Evolutionary conservation across 352 stramenopile genomes (phyloP), one percentile per base, ranked within the genome.

Genomic region (Pythium rishiriense): DNA sequence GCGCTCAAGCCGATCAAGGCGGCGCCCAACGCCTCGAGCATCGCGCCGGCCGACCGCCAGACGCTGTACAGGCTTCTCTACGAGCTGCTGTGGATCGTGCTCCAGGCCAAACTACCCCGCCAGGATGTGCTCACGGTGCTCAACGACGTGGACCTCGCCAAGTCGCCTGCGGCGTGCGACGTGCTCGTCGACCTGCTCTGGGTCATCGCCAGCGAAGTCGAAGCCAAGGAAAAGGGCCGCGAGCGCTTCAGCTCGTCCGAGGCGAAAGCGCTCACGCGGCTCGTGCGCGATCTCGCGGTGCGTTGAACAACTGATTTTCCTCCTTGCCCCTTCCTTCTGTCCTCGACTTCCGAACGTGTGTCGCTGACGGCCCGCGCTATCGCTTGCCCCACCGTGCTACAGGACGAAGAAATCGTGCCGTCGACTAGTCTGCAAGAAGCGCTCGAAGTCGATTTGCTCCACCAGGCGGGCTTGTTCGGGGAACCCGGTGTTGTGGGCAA

Each of bases 151-250:
- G 66, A 87, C 35, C 43, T 94, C 73, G 78, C 22, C 57, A 70
- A 74, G 51, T 68, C 57, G 8, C 28, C 61, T 0, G 68, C 73
- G 29, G 76, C 70, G 15, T 82, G 76, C 42, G 76, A 89, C 69
- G 64, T 87, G 42, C 66, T 94, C 51, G 77, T 77, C 11, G 85
- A 94, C 62, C 59, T 94, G 28, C 53, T 92, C 8, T 94, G 83
- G 85, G 75, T 91, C 45, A 76, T 91, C 21, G 72, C 71, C 61
- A 90, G 90, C 45, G 83, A 94, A 58, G 78, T 94, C n/a, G 85
- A 92, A 65, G 70, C 68, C 35, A 86, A 72, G 52, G 80, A 93
- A 47, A 83, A 81, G 19, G 83, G 83, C 21, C 78, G 80, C 43
- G 78, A 88, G 61, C 80, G 79, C 35, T 83, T 91, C 62, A 81